phyloP scores from a whole-genome alignment of 805 yeast species.

The Teunomyces pallodes region DNA sequence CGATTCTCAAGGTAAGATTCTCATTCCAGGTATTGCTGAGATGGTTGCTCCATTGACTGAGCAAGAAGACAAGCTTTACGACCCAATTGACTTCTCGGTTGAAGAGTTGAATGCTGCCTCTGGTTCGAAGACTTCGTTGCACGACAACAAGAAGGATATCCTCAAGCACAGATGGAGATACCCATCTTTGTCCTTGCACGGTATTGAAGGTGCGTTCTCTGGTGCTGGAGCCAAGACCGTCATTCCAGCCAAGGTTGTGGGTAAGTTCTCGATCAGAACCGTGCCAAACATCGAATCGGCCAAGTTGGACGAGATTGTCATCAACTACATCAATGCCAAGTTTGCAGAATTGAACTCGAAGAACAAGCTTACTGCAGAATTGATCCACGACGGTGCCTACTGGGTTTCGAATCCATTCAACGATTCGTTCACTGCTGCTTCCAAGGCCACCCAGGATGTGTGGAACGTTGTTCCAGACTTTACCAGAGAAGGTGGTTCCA shows the following conservation, averaged over 20 bases:
- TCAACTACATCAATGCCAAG: slow-evolving; percentile 61
- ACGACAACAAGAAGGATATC: slow-evolving; percentile 75
- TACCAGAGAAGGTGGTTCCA: slow-evolving; percentile 99
- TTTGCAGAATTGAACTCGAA: slow-evolving; percentile 73
- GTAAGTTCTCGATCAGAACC: slow-evolving; percentile 95
- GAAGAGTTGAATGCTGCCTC: slow-evolving; percentile 84
- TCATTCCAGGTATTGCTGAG: slow-evolving; percentile 84
- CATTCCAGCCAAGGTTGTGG: slow-evolving; percentile 89
- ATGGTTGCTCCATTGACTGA: slow-evolving; percentile 94
- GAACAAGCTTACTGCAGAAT: slow-evolving; percentile 67
- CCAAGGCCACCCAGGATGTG: slow-evolving; percentile 88
- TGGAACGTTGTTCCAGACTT: slow-evolving; percentile 95
- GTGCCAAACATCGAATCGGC: slow-evolving; percentile 89
- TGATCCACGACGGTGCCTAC: slow-evolving; percentile 92
- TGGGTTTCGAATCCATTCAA: slow-evolving; percentile 96
- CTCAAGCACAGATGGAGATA: slow-evolving; percentile 98
- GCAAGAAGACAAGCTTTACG: slow-evolving; percentile 75
- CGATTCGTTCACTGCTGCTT: slow-evolving; percentile 90
- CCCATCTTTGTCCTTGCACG: slow-evolving; percentile 94
- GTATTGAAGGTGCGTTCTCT: slow-evolving; percentile 95
- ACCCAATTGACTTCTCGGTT: slow-evolving; percentile 79
- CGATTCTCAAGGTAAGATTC: slow-evolving; percentile 75
- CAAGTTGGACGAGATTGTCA: slow-evolving; percentile 75
- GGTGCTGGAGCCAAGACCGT: slow-evolving; percentile 98
- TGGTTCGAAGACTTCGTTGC: slow-evolving; percentile 82